Evolutionary conservation across 192 early-diverging fungal species (phyloP).

Genomic region (Podila epicladia): DNA sequence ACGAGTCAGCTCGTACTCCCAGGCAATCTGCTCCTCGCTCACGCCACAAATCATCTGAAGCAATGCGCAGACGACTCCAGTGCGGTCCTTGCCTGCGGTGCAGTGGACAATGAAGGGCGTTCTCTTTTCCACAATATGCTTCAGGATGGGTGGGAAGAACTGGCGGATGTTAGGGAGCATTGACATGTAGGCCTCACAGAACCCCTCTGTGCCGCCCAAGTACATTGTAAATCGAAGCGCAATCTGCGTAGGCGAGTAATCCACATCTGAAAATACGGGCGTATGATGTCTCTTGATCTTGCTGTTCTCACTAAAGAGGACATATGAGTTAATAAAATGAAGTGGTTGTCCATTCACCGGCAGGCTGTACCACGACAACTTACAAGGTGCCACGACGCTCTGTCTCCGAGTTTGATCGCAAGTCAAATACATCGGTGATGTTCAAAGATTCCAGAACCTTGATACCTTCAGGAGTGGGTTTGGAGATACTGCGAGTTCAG

Average conservation of each 20-base stretch:
- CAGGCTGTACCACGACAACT: conserved; percentile 5
- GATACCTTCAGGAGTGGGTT: conserved; percentile 55
- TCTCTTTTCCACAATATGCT: conserved; percentile 57
- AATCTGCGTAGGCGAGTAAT: conserved; percentile 67
- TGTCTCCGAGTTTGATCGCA: conserved; percentile 62
- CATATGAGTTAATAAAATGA: background rate
- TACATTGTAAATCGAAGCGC: conserved; percentile 64
- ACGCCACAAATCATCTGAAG: conserved; percentile 69
- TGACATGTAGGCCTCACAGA: conserved; percentile 57
- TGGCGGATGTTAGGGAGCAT: conserved; percentile 57
- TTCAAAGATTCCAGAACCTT: conserved; percentile 56
- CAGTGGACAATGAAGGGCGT: conserved; percentile 72
- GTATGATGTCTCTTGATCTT: conserved; percentile 53
- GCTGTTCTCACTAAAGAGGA: conserved; percentile 35
- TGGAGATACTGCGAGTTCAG: conserved; percentile 44
- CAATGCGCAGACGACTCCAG: conserved; percentile 68
- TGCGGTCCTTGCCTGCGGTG: conserved; percentile 78
- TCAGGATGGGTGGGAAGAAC: conserved; percentile 54
- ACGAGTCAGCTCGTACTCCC: conserved; percentile 69
- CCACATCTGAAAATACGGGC: conserved; percentile 61
- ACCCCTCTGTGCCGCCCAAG: conserved; percentile 62
- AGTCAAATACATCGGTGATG: conserved; percentile 62
- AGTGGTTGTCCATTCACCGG: background rate
- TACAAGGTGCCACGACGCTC: conserved; percentile 56
- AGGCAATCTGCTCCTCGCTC: conserved; percentile 71